These are phyloP conservation scores for Vigna reflexopilosa DNA, from an alignment of 306 rosid genomes.

Conservation along the genomic window DNA sequence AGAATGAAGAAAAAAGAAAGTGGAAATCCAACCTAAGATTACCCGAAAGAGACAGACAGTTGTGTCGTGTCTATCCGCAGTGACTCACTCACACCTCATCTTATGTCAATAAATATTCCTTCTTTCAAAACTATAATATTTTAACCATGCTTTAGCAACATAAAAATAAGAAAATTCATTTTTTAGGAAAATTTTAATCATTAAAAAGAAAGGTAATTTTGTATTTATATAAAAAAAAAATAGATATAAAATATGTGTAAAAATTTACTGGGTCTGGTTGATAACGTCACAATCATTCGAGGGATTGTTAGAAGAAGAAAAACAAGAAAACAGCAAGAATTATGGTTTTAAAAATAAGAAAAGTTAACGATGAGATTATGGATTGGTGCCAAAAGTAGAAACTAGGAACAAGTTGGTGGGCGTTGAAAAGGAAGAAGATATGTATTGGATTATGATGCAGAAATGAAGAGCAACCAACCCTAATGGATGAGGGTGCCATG, in stretches of 20 bases:
- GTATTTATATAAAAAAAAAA: too few species aligned
- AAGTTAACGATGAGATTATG: neutral
- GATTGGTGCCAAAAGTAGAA: slow-evolving; percentile 28
- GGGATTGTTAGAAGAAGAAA: too few species aligned
- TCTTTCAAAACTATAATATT: neutral
- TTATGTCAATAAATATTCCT: too few species aligned
- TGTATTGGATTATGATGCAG: slow-evolving; percentile 36
- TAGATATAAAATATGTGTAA: too few species aligned
- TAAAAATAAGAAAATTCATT: too few species aligned
- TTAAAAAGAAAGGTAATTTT: too few species aligned
- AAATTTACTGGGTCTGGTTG: too few species aligned
- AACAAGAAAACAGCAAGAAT: too few species aligned
- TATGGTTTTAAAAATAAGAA: too few species aligned
- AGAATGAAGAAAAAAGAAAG: neutral
- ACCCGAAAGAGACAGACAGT: neutral
- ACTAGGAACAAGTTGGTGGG: slow-evolving; percentile 5
- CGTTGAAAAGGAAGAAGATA: neutral
- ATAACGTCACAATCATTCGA: too few species aligned
- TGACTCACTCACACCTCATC: slow-evolving; percentile 15
- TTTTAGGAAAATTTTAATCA: too few species aligned
- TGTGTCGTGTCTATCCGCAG: neutral
- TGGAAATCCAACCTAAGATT: neutral
- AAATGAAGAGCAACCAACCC: slow-evolving; percentile 22
- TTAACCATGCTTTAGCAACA: too few species aligned
- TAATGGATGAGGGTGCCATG: slow-evolving; percentile 43